Base-by-base conservation (phyloP, 2,329 filamentous ascomycete genomes). In the Colletotrichum musicola region DNA sequence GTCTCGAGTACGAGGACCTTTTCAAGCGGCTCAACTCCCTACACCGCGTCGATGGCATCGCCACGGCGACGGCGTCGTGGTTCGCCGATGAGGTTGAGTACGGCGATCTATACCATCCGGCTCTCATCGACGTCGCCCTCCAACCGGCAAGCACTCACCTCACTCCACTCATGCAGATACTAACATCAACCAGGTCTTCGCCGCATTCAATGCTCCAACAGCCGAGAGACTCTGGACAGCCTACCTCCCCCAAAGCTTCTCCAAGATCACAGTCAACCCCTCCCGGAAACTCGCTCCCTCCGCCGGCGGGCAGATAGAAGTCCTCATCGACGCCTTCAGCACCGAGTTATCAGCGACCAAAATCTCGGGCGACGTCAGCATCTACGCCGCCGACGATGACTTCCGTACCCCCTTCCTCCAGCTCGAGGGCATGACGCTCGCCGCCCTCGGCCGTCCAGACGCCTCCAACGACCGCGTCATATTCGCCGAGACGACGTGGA, bases 391-490 rank as follows among this genome's bases (percentile, higher is more conserved):
- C 13, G 18, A n/a, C 5, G 40, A 55, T 25, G 20, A n/a, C 20
- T 63, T 46, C 51, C 14, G 12, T 18, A 1, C 16, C 14, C 60
- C 60, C 10, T 63, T 56, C 12, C 51, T 63, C 20, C 60, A 57
- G 4, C 42, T 63, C 1, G 60, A 57, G 13, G 51, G 51, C 9
- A 63, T 57, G 60, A 22, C 18, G 18, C 2, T 63, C 14, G 60
- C 60, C 16, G 51, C 60, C 16, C 60, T 63, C 18, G 27, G 27
- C 14, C 13, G 51, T 0, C 60, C 51, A 12, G 51, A 49, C 20
- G 51, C 60, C 4, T 56, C 60, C 12, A 63, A 63, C 4, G 60
- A 63, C 60, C 60, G 60, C 10, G 18, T 57, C 14, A 46, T 63
- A 5, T 63, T 63, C 42, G 60, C 60, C 4, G 60, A 63, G 51